phyloP scores from a whole-genome alignment of 805 yeast species.

The Metschnikowia borealis region DNA sequence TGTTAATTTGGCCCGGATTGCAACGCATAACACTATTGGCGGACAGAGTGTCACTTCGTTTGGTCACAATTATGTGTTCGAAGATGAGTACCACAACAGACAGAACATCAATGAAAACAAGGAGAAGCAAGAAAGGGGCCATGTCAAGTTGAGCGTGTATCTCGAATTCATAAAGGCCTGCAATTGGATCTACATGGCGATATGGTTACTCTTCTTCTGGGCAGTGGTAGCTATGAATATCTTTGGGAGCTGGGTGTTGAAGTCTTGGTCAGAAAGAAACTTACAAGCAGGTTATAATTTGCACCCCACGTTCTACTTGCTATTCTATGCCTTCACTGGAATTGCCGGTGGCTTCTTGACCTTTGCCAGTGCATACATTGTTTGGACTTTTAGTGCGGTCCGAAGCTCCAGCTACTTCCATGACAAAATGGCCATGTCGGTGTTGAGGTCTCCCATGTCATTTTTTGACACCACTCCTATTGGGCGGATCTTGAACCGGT shows the following conservation, averaged over 20 bases:
- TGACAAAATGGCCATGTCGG: conserved; percentile 32
- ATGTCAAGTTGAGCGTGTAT: conserved; percentile 27
- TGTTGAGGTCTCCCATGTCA: conserved; percentile 39
- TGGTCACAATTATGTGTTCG: conserved; percentile 29
- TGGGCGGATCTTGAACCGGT: conserved; percentile 38
- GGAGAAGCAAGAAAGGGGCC: conserved; percentile 22
- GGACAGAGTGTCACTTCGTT: conserved; percentile 32
- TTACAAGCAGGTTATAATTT: conserved; percentile 23
- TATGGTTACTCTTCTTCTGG: conserved; percentile 21
- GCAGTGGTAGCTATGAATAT: conserved; percentile 20
- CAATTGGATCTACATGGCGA: conserved; percentile 23
- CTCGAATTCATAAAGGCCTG: conserved; percentile 31
- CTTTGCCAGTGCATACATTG: conserved; percentile 25
- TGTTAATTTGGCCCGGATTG: conserved; percentile 14
- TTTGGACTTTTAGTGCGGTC: conserved; percentile 30
- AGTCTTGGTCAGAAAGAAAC: conserved; percentile 36
- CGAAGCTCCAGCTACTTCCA: conserved; percentile 33
- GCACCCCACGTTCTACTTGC: conserved; percentile 22
- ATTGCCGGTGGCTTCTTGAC: conserved; percentile 25
- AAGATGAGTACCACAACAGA: conserved; percentile 23
- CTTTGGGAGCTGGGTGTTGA: conserved; percentile 28
- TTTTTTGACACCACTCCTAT: conserved; percentile 41
- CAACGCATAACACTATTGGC: conserved; percentile 18
- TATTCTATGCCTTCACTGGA: conserved; percentile 27
- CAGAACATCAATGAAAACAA: conserved; percentile 11